Conservation (phyloP, 306 rosid species). For the Elaeagnus macrophylla region DNA sequence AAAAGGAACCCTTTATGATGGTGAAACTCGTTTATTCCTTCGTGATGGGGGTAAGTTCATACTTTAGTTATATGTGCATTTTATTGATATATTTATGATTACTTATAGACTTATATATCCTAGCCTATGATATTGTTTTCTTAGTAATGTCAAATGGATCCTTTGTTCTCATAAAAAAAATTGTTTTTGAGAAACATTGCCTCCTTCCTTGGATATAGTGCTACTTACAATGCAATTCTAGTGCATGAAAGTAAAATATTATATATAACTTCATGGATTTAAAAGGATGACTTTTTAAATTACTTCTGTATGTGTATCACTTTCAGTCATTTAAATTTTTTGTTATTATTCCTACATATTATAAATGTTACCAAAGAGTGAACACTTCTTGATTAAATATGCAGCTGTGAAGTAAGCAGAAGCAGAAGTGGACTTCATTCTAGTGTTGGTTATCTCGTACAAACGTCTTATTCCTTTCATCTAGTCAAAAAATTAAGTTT, state of each 20-base stretch:
- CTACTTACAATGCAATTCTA: not conserved
- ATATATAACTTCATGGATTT: not conserved
- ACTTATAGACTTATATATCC: not conserved
- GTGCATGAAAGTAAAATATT: not conserved
- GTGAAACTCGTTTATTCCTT: constrained; percentile 88
- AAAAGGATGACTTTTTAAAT: not conserved
- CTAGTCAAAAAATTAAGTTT: not conserved
- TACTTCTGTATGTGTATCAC: too few relatives aligned
- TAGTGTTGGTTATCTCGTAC: constrained; percentile 4
- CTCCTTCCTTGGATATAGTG: not conserved
- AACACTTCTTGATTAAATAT: not conserved
- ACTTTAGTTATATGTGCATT: too few relatives aligned
- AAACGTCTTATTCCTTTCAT: not conserved
- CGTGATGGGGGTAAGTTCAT: constrained; percentile 44
- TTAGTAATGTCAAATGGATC: not conserved
- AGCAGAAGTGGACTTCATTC: not conserved
- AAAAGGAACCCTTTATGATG: constrained; percentile 90
- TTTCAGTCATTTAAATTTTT: not conserved
- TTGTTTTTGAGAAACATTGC: not conserved
- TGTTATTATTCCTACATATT: not conserved
- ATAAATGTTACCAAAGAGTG: not conserved
- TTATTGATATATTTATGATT: too few relatives aligned
- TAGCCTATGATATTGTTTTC: not conserved
- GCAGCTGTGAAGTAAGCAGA: not conserved
- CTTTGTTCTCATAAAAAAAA: not conserved